Base-by-base conservation (phyloP, 129 eudicot species). In the Escallonia rubra region DNA sequence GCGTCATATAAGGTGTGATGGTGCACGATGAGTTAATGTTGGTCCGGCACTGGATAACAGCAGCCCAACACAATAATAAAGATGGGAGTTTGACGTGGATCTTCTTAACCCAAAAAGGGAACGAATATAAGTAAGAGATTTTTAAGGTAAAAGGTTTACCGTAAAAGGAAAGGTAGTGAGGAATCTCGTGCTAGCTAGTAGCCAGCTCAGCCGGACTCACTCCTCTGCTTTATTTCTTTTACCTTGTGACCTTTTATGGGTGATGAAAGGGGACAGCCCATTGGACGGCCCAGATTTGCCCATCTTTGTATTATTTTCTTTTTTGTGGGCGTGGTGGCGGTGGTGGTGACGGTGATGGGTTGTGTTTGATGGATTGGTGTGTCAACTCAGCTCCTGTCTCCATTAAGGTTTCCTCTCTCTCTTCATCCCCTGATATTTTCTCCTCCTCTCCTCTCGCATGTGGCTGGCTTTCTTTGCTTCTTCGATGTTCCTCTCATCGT, bases 251-350 rank as follows among this genome's bases (percentile, higher is more conserved):
- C 2, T 16, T 14, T 59, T 55, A 64, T 7, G 4, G 41, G 63
- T 41, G 63, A 41, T 7, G 4, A 5, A 50, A 43, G 2, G 34
- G 34, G 34, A 23, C 34, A 23, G 34, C 34, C 34, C 34, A 23
- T 68, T 55, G 42, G 60, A 69, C 74, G 80, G 74, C 39, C 80
- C 75, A 43, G 65, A 76, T 76, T 63, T 54, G 54, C 55, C 7
- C 42, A 11, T 1, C 34, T 6, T 59, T 56, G 39, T 49, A 8
- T 59, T 63, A n/a, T 46, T 46, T 42, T 14, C 47, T 41, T 43
- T 10, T 75, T 68, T 45, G 13, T 23, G 34, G 34, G 34, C 1
- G 34, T 23, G 34, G 58, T 58, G 52, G 43, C 2, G 34, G 34
- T 23, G 34, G 58, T 58, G 52, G 43, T 6, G 62, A 74, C 54